These are phyloP conservation scores for Allium cepa DNA, from an alignment of 106 monocot species.

Conservation along the genomic window DNA sequence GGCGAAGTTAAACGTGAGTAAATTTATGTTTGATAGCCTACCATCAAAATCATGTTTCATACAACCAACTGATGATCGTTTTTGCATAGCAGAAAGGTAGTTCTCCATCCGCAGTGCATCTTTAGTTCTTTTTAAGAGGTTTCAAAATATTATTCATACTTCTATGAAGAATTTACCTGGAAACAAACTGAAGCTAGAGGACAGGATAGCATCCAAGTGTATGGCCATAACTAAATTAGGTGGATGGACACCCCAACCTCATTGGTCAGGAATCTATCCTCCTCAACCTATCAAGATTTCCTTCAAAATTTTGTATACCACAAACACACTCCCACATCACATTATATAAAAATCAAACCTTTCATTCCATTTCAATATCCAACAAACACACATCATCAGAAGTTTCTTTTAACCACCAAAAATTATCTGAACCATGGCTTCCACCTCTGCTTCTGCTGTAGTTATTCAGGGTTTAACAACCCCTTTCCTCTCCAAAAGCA, in stretches of 20 bases:
- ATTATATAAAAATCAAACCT: neutral
- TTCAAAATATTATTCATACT: no score
- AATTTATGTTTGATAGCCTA: no score
- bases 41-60: no score
- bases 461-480: conserved; percentile 61
- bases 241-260: conserved; percentile 48
- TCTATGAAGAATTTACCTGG: no score
- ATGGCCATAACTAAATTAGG: conserved; percentile 1
- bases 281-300: conserved; percentile 34
- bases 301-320: conserved; percentile 7
- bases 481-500: conserved; percentile 56
- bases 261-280: conserved; percentile 92
- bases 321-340: neutral
- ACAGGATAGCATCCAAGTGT: conserved; percentile 1
- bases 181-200: neutral
- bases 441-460: conserved; percentile 32
- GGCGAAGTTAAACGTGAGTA: no score
- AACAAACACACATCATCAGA: neutral
- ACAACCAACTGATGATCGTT: no score
- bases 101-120: no score
- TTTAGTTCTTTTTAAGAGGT: no score
- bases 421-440: conserved; percentile 36
- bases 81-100: no score
- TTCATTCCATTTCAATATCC: neutral
- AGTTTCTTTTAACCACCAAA: neutral